Base-by-base conservation (phyloP, 371 early-diverging fungal genomes). In the Dichotomocladium elegans region DNA sequence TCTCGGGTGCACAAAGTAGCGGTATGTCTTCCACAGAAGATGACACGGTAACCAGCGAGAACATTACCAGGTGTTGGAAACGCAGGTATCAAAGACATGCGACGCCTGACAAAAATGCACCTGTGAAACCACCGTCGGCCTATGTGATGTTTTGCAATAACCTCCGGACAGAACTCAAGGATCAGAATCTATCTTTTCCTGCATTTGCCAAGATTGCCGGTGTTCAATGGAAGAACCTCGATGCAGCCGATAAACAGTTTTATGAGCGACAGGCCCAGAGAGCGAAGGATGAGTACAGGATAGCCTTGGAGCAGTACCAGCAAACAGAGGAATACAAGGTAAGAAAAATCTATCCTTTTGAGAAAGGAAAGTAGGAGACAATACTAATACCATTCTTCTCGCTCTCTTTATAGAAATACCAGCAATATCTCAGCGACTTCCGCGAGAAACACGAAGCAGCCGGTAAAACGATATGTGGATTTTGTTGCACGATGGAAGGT, bases 91-190 rank as follows among this genome's bases (percentile, higher is more conserved):
- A 72, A 26, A 61, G 82, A 15, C 79, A 75, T 49, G 72, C 82
- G 0, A 80, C 76, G 47, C 60, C 73, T 11, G 82, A 81, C 48
- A 57, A 64, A 10, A 76, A 78, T 29, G 80, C 74, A 11, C 82
- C 82, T 5, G 35, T 64, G 21, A 80, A 78, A 28, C 82, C 82
- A 11, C 66, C 68, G 12, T 80, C 82, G 3, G 82, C 82, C 0
- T 81, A 81, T 59, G 80, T 81, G 17, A 73, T 76, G 71, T 81
- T 78, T 51, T 72, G 78, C 9, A 76, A 77, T 30, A 55, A 70
- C 21, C 63, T 80, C 11, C 63, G 82, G 11, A 68, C 66, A 12
- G 79, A 78, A 51, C 41, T 74, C 7, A 64, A 69, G 22, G 58
- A 70, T 10, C 60, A 73, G 15, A 72, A 73, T 47, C 62, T 76